Conservation (phyloP, 148 eudicot species). For the Fagopyrum homotropicum region DNA sequence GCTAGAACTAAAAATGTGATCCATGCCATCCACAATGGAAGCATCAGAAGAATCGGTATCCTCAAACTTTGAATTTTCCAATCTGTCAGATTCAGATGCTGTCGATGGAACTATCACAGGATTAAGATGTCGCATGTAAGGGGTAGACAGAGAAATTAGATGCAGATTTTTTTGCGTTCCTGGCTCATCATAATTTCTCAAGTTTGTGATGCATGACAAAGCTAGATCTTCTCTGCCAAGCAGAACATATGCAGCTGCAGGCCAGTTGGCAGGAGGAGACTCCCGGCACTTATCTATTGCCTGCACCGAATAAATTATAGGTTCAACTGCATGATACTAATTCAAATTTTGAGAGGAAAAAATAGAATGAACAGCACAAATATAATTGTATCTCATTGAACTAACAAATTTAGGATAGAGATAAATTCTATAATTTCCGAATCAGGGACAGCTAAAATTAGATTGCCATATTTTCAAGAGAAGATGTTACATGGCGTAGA, state of each 20-base stretch:
- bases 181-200: conserved; percentile 44
- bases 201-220: conserved; percentile 45
- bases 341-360: background rate
- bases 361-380: background rate
- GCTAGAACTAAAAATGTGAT: conserved; percentile 87
- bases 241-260: conserved; percentile 94
- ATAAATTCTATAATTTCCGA: background rate
- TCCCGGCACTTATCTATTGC: conserved; percentile 92
- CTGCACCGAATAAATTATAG: conserved; percentile 28
- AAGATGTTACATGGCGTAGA: conserved; percentile 66
- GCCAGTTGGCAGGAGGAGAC: conserved; percentile 96
- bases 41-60: conserved; percentile 68
- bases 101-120: conserved; percentile 83
- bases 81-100: conserved; percentile 52
- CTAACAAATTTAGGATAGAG: background rate
- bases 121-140: conserved; percentile 87
- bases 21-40: conserved; percentile 81
- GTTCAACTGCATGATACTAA: background rate
- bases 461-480: background rate
- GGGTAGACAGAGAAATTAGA: conserved; percentile 74
- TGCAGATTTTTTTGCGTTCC: conserved; percentile 49
- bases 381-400: background rate
- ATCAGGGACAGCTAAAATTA: background rate
- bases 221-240: conserved; percentile 98
- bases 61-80: conserved; percentile 53